Evolutionary conservation across 345 rosid genomes (phyloP), one percentile per base, ranked within the genome.

Genomic region (Dimocarpus longan): DNA sequence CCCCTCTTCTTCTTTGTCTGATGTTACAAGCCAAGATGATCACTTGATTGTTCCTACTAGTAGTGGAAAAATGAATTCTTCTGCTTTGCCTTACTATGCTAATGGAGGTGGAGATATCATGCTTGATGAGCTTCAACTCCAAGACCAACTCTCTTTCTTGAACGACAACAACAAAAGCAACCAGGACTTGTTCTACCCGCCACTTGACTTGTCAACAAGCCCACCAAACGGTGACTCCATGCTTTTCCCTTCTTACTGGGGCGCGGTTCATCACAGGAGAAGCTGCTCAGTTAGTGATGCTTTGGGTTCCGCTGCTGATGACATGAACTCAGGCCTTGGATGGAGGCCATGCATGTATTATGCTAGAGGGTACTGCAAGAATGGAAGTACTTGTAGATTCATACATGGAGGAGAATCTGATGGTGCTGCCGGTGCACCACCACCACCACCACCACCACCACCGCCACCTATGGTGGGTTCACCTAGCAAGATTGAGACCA

Each of bases 301-400:
- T 79, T 82, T 89, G 83, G 97, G 94, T 43, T 84, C 85, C 10
- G 18, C 6, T 32, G 71, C 79, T 42, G 97, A 87, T 69, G 98
- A 95, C 43, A 84, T 89, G 11, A 73, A 28, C 59, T 85, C 90
- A 3, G 98, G 96, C 56, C 77, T 91, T 68, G 98, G 97, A 9
- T 94, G 95, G 94, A 91, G 93, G 50, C 98, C 95, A 10, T 95
- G 98, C 74, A 86, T 91, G 82, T 95, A 93, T 79, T 95, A 80
- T 73, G 95, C 98, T 3, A 91, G 98, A 87, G 98, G 98, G 74
- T 92, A 83, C 85, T 95, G 98, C 75, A 95, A 95, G 80, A 95
- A 95, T 66, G 98, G 98, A 37, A 85, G 82, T 69, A 91, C 79
- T 83, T 95, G 98, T 80, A 91, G 93, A 89, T 95, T 95, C 83